Conservation (phyloP, 805 yeast genomes). For the Isabelozyma rhagii region DNA sequence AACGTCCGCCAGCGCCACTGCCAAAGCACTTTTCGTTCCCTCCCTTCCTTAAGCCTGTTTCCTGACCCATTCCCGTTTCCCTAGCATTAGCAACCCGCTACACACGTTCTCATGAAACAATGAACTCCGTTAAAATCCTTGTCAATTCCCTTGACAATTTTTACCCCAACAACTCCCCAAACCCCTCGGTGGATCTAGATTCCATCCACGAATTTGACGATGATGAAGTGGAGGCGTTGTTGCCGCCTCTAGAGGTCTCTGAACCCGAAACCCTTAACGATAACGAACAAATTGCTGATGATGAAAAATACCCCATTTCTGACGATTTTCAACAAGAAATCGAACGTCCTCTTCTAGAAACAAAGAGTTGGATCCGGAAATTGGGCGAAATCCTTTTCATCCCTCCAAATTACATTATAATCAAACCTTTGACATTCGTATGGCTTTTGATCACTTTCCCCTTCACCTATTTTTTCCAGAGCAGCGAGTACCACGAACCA, state of each 20-base stretch:
- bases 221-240: neutral
- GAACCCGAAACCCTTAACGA: slow-evolving; percentile 3
- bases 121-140: slow-evolving; percentile 34
- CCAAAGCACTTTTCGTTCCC: too few species aligned
- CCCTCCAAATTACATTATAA: slow-evolving; percentile 47
- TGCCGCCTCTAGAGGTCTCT: neutral
- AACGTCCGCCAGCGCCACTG: too few species aligned
- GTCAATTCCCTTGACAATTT: slow-evolving; percentile 30
- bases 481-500: neutral
- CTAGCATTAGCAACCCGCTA: neutral
- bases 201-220: slow-evolving; percentile 1
- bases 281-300: neutral
- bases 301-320: neutral
- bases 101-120: slow-evolving; percentile 4
- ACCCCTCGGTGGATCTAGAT: neutral
- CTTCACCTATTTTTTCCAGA: slow-evolving; percentile 35
- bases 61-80: neutral
- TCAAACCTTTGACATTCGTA: slow-evolving; percentile 49
- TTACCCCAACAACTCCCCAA: slow-evolving; percentile 11
- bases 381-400: slow-evolving; percentile 22
- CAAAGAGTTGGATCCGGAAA: neutral
- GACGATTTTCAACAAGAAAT: neutral
- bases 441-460: slow-evolving; percentile 60
- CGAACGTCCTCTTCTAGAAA: neutral
- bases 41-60: neutral